Evolutionary conservation across 768 basidiomycete genomes (phyloP).

Genomic region (Daedalea quercina): DNA sequence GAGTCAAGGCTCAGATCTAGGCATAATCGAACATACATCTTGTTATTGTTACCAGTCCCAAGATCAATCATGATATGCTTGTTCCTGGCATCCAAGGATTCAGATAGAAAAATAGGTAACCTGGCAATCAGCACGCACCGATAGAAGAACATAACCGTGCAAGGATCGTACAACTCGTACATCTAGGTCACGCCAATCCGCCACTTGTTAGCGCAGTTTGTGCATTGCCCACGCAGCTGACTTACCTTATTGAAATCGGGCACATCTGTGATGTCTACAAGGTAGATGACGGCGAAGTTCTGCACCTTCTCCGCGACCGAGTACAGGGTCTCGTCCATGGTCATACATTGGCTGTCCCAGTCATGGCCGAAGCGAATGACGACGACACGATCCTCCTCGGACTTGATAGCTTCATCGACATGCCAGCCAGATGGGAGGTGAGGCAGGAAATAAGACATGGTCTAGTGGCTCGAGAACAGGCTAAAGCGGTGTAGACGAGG

Average conservation of each 20-base stretch:
- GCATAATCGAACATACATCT: constrained; percentile 61
- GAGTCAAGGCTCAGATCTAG: neutral
- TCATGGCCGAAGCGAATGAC: constrained; percentile 94
- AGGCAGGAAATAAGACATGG: constrained; percentile 86
- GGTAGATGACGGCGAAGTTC: constrained; percentile 96
- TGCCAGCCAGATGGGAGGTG: constrained; percentile 95
- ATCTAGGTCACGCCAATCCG: constrained; percentile 40
- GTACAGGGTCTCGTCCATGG: constrained; percentile 96
- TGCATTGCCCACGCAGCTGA: neutral
- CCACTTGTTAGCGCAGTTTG: neutral
- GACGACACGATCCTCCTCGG: constrained; percentile 93
- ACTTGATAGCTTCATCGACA: constrained; percentile 97
- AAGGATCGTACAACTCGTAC: constrained; percentile 98
- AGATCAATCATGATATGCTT: constrained; percentile 99
- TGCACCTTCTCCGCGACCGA: constrained; percentile 92
- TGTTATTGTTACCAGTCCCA: constrained; percentile 99
- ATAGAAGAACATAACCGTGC: constrained; percentile 98
- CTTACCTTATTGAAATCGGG: constrained; percentile 97
- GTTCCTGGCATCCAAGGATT: constrained; percentile 48
- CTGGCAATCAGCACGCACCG: constrained; percentile 41
- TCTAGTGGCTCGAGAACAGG: constrained; percentile 2
- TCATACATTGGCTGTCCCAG: constrained; percentile 94
- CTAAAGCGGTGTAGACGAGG: no score
- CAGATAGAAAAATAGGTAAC: neutral
- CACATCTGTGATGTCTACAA: constrained; percentile 92